A percentile compares a stretch with the other conserved stretches of the same genome.
phyloP scores from a whole-genome alignment of 805 yeast species.

The Saturnispora gosingensis region DNA sequence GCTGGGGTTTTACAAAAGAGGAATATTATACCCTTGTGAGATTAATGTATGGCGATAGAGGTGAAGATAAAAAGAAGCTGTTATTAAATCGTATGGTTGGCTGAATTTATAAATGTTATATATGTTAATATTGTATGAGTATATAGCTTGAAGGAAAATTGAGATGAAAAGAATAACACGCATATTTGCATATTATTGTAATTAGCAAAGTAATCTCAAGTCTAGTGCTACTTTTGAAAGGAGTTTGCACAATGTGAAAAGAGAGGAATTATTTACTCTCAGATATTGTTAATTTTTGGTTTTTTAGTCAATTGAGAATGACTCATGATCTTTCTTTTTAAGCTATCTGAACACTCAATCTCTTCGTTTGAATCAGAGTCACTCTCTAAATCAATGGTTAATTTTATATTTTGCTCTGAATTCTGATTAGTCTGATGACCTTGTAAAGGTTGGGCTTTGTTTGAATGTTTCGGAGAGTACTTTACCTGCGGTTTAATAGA shows the following conservation, averaged over 20 bases:
- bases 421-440: neutral
- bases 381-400: neutral
- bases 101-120: slow-evolving; percentile 2
- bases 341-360: neutral
- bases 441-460: neutral
- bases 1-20: slow-evolving; percentile 26
- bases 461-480: neutral
- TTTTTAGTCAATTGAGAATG: neutral
- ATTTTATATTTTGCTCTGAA: neutral
- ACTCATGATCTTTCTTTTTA: neutral
- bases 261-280: neutral
- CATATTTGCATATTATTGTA: neutral
- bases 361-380: neutral
- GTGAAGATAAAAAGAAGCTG: slow-evolving; percentile 7
- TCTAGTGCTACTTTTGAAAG: neutral
- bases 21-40: slow-evolving; percentile 45
- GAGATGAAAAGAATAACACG: neutral
- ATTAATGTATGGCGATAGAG: slow-evolving; percentile 37
- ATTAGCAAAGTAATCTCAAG: slow-evolving; percentile 1
- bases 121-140: neutral
- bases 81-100: slow-evolving; percentile 4
- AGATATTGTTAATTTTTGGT: slow-evolving; percentile 2
- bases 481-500: slow-evolving; percentile 5
- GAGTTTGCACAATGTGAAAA: neutral
- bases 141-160: neutral